Evolutionary conservation across 106 monocot species (phyloP), one percentile per base, ranked within the genome.

Genomic region (Acorus calamus): DNA sequence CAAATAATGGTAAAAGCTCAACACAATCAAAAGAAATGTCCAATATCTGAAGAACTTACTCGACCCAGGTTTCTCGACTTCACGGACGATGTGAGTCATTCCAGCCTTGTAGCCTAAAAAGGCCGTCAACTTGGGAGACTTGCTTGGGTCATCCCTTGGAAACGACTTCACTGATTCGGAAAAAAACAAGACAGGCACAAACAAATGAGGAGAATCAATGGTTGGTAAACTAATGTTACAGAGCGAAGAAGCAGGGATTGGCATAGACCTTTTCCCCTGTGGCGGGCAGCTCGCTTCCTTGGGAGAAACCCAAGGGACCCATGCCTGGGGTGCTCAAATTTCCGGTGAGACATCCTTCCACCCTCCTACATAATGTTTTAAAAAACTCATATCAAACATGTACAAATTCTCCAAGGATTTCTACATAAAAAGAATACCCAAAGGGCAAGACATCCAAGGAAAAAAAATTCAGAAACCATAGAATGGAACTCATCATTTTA

Each of bases 281-380:
- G 89, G 58, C 89, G 89, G 6, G 69, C 60, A 7, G 86, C 71
- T 6, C 89, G 51, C 70, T 90, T 90, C 80, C 80, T 83, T 8
- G 89, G 89, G 47, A 90, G 89, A 52, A 90, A 90, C 50, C 89
- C 89, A 52, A 91, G 90, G 66, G 90, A 91, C 2, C 90, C 90
- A 47, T 91, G 90, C 68, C 90, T 75, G 13, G 90, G 90, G 78
- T 91, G 90, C 83, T 91, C 90, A 50, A 91, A 91, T 83, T 91
- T 91, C 68, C 90, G 47, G 64, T 91, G 90, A 6, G 90, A 91
- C 90, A 91, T 91, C 75, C 56, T 66, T 11, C 46, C 9, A 28
- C 28, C 28, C 28, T 28, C 28, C 28, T 28, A 28, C 28, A 28
- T 28, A 28, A 28, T 1, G 28, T 28, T 28, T 28, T 28, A 28